Evolutionary conservation across 2,329 filamentous ascomycete genomes (phyloP).

Genomic region (Colletotrichum incanum): DNA sequence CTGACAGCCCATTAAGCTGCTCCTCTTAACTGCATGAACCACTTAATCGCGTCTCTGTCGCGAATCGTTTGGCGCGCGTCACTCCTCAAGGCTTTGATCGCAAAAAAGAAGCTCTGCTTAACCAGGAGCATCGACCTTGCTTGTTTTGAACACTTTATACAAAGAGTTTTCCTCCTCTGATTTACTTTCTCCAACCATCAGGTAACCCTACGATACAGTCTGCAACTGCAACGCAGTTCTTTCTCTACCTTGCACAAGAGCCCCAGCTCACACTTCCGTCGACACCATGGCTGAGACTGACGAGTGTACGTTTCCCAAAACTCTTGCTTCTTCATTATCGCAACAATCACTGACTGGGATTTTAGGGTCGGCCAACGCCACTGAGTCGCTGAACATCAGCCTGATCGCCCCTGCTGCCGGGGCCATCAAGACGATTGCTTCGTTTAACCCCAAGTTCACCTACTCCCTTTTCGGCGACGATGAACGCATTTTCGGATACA

Average conservation of each 20-base stretch:
- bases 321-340: not conserved
- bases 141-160: not conserved
- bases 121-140: not conserved
- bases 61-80: conserved; percentile 34
- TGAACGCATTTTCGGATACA: conserved; percentile 92
- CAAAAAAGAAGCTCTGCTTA: conserved; percentile 11
- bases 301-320: conserved; percentile 28
- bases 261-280: not conserved
- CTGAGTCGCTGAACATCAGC: conserved; percentile 74
- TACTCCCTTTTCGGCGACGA: conserved; percentile 96
- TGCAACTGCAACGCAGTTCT: not conserved
- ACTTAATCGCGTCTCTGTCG: conserved; percentile 40
- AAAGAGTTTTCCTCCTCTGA: not conserved
- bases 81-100: conserved; percentile 16
- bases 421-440: conserved; percentile 71
- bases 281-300: conserved; percentile 36
- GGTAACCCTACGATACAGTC: not conserved
- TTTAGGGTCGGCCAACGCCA: conserved; percentile 72
- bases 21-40: conserved; percentile 31
- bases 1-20: not conserved
- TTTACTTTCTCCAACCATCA: not conserved
- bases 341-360: conserved; percentile 5
- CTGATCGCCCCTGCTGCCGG: conserved; percentile 67
- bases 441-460: conserved; percentile 89
- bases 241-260: not conserved